Base-by-base conservation (phyloP, 2,329 filamentous ascomycete species). In the Aplosporella prunicola region DNA sequence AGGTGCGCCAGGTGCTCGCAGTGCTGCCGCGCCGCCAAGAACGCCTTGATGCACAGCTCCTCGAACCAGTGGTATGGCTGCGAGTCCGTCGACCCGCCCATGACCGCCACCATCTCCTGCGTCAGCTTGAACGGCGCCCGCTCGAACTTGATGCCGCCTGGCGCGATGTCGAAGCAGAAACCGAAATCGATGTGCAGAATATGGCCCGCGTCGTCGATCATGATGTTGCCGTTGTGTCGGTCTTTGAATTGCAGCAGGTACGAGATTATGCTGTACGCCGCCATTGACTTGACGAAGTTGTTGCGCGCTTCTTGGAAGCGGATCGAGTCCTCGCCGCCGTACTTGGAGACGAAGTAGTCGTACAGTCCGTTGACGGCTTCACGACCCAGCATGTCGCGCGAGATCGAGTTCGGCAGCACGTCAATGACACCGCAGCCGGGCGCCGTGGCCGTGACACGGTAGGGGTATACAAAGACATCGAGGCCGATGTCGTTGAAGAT, bases 261-360 rank as follows among this genome's bases (percentile, higher is more conserved):
- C 0, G 86, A 93, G 47, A 98, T 96, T 52, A 98, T 81, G 13
- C 84, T 93, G 67, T 98, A 98, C 9, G 91, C 93, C 0, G 93
- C 91, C 91, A 98, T 96, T 56, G 82, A 91, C 68, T 98, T 98
- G 62, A 98, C 88, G 57, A 99, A 98, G 62, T 96, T 96, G 64
- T 76, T 88, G 45, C 91, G 81, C 9, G 91, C 91, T 59, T 89
- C 82, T 62, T 98, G 93, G 71, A 95, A 98, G 25, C 80, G 79
- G 33, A 94, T 80, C 2, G 85, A 93, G 59, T 96, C 87, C 61
- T 96, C 89, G 51, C 91, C 91, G 47, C 91, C 91, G 57, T 98
- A 98, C 60, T 94, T 95, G 50, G 83, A 88, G 41, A 95, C 73
- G 57, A 98, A 99, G 66, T 98, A 98, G 57, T 98, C 91, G 63